Evolutionary conservation across 2,329 filamentous ascomycete species (phyloP).

Genomic region (Graphilbum sp.): DNA sequence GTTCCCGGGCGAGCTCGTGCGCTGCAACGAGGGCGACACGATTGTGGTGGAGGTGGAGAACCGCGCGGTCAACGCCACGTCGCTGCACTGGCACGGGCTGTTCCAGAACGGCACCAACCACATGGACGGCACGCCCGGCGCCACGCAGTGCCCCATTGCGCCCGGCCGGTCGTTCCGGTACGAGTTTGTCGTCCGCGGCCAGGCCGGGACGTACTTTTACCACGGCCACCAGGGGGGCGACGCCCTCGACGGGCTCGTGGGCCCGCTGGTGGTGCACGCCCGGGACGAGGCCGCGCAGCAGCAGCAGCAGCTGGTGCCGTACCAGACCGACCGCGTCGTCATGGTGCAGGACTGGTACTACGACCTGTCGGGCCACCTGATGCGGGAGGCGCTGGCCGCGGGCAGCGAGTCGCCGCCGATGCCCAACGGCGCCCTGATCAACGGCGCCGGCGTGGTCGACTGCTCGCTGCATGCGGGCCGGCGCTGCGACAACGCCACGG

Average conservation of each 20-base stretch:
- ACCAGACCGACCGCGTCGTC: constrained; percentile 47
- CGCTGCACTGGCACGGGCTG: constrained; percentile 54
- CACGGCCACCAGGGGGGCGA: constrained; percentile 53
- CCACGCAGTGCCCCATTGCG: constrained; percentile 44
- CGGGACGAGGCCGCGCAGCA: constrained; percentile 35
- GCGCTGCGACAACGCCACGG: constrained; percentile 26
- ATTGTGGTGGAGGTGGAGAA: constrained; percentile 52
- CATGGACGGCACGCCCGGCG: constrained; percentile 48
- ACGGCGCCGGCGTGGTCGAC: constrained; percentile 36
- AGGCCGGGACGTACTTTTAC: constrained; percentile 46
- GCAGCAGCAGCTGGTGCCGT: constrained; percentile 30
- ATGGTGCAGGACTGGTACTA: constrained; percentile 61
- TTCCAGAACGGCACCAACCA: constrained; percentile 60
- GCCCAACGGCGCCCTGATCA: constrained; percentile 52
- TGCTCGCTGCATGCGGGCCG: constrained; percentile 19
- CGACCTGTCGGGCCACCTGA: constrained; percentile 28
- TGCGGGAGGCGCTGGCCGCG: constrained; percentile 34
- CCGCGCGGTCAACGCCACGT: constrained; percentile 42
- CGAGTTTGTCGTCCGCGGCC: constrained; percentile 12
- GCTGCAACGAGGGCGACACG: constrained; percentile 57
- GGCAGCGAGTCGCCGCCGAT: constrained; percentile 43
- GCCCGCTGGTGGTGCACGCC: constrained; percentile 42
- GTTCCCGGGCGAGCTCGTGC: constrained; percentile 58
- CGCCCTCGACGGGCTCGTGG: constrained; percentile 50
- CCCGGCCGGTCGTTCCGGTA: constrained; percentile 43